These are phyloP conservation scores for Candida manassasensis DNA, from an alignment of 805 yeast genomes.

Conservation along the genomic window DNA sequence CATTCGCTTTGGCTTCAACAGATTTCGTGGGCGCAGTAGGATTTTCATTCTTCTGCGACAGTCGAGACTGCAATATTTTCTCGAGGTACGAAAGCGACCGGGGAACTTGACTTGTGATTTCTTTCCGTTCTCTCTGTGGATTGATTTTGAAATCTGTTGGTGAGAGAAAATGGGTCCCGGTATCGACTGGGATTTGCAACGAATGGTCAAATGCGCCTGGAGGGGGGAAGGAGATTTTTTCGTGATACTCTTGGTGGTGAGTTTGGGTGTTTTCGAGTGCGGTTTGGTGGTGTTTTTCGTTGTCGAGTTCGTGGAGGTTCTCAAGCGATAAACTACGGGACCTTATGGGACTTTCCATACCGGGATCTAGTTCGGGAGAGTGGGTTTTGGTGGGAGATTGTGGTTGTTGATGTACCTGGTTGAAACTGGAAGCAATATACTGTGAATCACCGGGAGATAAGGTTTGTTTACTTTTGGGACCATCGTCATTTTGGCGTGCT, in stretches of 20 bases:
- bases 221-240: background rate
- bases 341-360: no score
- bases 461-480: no score
- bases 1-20: background rate
- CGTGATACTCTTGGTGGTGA: no score
- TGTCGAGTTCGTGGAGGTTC: no score
- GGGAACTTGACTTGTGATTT: background rate
- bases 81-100: conserved; percentile 1
- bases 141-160: conserved; percentile 9
- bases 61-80: background rate
- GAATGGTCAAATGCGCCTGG: conserved; percentile 1
- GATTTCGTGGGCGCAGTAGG: background rate
- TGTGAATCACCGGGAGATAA: no score
- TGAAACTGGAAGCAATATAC: no score
- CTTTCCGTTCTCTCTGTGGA: conserved; percentile 4
- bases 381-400: no score
- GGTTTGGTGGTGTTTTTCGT: no score
- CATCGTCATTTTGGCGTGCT: conserved; percentile 1
- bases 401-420: no score
- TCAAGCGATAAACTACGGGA: no score
- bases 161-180: background rate
- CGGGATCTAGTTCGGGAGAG: no score
- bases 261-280: no score
- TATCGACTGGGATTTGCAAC: background rate
- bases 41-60: background rate